These are phyloP conservation scores for Kuraishia hungarica DNA, from an alignment of 805 yeast species.

Conservation along the genomic window DNA sequence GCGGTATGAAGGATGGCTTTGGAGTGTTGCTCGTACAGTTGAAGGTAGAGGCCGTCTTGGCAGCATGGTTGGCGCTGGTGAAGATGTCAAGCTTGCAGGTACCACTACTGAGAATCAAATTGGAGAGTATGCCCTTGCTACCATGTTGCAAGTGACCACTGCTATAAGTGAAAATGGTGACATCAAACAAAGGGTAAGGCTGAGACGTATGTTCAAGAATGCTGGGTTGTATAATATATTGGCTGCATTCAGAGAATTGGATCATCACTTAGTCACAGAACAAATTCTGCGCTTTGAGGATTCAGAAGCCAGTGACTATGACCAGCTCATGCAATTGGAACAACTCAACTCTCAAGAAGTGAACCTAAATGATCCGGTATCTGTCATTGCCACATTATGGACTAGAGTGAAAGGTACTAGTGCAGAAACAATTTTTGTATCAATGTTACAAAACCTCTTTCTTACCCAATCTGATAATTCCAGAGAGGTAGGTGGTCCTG, in stretches of 20 bases:
- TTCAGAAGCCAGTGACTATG: constrained; percentile 32
- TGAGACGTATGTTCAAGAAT: constrained; percentile 34
- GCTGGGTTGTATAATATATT: constrained; percentile 32
- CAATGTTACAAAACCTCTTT: constrained; percentile 60
- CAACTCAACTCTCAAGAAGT: constrained; percentile 33
- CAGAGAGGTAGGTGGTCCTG: constrained; percentile 27
- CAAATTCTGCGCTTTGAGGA: constrained; percentile 31
- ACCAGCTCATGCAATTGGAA: constrained; percentile 26
- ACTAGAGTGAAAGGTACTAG: constrained; percentile 46
- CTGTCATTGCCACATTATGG: constrained; percentile 54
- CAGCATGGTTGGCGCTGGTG: constrained; percentile 87
- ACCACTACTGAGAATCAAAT: constrained; percentile 53
- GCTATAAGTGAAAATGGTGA: constrained; percentile 30
- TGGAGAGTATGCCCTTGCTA: constrained; percentile 42
- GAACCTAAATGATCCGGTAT: constrained; percentile 65
- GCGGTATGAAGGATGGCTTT: constrained; percentile 25
- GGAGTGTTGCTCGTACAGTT: constrained; percentile 19
- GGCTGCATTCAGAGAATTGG: constrained; percentile 27
- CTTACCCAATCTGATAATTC: constrained; percentile 39
- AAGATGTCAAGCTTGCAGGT: constrained; percentile 55
- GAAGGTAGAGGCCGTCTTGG: constrained; percentile 83
- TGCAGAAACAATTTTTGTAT: constrained; percentile 48
- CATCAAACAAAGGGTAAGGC: constrained; percentile 33
- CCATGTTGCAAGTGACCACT: constrained; percentile 41
- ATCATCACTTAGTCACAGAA: constrained; percentile 32